Evolutionary conservation across 345 rosid species (phyloP).

Genomic region (Crucihimalaya himalaica): DNA sequence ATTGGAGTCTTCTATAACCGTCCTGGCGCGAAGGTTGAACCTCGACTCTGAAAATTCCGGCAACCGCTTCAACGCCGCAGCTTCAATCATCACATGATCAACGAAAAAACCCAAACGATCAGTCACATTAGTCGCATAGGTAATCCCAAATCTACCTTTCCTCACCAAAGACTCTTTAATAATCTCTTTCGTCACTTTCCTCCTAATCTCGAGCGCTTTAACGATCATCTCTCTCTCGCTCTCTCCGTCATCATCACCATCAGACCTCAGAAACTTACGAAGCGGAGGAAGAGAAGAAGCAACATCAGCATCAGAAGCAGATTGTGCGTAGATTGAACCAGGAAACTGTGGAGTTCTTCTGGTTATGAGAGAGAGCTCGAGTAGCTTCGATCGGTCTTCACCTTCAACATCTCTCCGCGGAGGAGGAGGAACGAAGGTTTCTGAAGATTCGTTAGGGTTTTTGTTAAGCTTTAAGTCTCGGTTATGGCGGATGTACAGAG

Average conservation of each 20-base stretch:
- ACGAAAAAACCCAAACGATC: constrained; percentile 56
- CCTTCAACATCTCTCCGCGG: constrained; percentile 10
- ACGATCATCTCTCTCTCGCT: constrained; percentile 64
- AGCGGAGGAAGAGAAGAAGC: constrained; percentile 51
- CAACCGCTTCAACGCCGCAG: constrained; percentile 66
- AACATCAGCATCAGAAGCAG: constrained; percentile 37
- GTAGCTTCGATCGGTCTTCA: constrained; percentile 54
- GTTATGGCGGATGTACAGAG: constrained; percentile 48
- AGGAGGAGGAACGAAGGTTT: constrained; percentile 39
- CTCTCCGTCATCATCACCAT: constrained; percentile 37
- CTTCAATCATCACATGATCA: constrained; percentile 79
- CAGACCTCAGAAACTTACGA: constrained; percentile 38
- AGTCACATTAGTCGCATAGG: constrained; percentile 71
- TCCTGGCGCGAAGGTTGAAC: constrained; percentile 62
- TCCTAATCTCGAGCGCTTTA: constrained; percentile 68
- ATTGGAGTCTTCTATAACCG: constrained; percentile 59
- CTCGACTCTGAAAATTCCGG: constrained; percentile 56
- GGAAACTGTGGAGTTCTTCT: constrained; percentile 73
- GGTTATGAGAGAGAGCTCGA: constrained; percentile 59
- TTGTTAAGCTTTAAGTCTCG: constrained; percentile 20
- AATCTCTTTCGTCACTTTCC: constrained; percentile 75
- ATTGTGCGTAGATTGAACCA: constrained; percentile 53
- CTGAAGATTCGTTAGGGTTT: constrained; percentile 27
- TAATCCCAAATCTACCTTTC: constrained; percentile 83
- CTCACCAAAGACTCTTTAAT: constrained; percentile 65